A percentile compares a stretch with the other conserved stretches of the same genome.
Conservation (phyloP, 305 asterid genomes). For the Fraxinus nigra region DNA sequence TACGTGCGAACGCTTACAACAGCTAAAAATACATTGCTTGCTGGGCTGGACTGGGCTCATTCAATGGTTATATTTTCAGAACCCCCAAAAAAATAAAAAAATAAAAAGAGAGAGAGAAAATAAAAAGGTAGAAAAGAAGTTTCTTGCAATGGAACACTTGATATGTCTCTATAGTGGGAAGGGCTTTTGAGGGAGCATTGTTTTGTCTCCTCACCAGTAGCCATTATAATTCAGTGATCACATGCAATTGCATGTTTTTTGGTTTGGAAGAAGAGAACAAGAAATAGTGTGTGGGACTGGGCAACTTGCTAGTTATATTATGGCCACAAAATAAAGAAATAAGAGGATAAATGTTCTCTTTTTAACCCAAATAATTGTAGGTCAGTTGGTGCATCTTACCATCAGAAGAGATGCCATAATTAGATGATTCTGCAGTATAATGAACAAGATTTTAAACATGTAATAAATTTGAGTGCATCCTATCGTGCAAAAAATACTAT, state of each 20-base stretch:
- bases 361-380: background rate
- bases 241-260: slow-evolving; percentile 23
- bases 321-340: background rate
- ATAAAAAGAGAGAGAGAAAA: background rate
- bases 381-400: background rate
- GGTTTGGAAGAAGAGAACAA: slow-evolving; percentile 13
- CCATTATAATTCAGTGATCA: slow-evolving; percentile 31
- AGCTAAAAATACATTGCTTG: background rate
- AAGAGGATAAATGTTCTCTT: background rate
- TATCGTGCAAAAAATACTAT: background rate
- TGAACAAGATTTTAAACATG: background rate
- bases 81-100: background rate
- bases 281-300: slow-evolving; percentile 33
- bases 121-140: background rate
- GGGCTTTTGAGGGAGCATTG: slow-evolving; percentile 18
- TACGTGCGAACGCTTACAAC: background rate
- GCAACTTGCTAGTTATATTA: slow-evolving; percentile 21
- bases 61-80: background rate
- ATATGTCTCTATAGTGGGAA: slow-evolving; percentile 12
- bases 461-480: background rate
- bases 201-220: slow-evolving; percentile 26
- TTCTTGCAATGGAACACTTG: slow-evolving; percentile 12
- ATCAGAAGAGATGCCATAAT: background rate
- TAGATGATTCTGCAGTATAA: background rate
- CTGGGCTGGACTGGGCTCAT: background rate